Evolutionary conservation across 2,329 filamentous ascomycete genomes (phyloP).

Genomic region (Eutypella sp.): DNA sequence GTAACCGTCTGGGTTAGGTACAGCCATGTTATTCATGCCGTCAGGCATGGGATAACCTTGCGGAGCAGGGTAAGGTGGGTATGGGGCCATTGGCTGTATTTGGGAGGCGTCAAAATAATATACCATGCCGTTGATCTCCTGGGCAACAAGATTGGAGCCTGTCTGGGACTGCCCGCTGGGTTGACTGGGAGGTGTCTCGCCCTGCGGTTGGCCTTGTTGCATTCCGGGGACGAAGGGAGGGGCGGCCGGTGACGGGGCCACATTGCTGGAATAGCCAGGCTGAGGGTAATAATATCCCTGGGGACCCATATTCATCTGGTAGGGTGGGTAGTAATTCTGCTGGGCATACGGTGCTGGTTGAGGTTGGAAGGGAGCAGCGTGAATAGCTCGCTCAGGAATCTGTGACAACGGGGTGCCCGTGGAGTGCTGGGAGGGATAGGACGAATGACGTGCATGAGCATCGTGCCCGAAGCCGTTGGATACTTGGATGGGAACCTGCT

Average conservation of each 20-base stretch:
- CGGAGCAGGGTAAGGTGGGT: constrained; percentile 42
- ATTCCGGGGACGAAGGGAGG: constrained; percentile 54
- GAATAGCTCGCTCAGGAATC: constrained; percentile 87
- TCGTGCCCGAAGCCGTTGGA: constrained; percentile 52
- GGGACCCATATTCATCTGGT: constrained; percentile 53
- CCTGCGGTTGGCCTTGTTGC: constrained; percentile 34
- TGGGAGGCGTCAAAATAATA: constrained; percentile 89
- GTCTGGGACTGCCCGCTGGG: constrained; percentile 44
- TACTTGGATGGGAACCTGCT: constrained; percentile 80
- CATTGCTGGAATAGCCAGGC: constrained; percentile 31
- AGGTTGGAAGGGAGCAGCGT: constrained; percentile 85
- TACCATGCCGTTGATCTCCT: constrained; percentile 93
- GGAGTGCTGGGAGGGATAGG: constrained; percentile 65
- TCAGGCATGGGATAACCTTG: constrained; percentile 46
- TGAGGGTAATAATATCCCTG: constrained; percentile 66
- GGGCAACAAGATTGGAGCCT: constrained; percentile 60
- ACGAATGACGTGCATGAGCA: constrained; percentile 61
- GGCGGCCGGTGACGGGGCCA: constrained; percentile 34
- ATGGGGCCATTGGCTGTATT: constrained; percentile 49
- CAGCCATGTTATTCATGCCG: constrained; percentile 78
- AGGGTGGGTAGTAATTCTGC: constrained; percentile 55
- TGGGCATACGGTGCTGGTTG: constrained; percentile 52
- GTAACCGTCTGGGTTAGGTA: constrained; percentile 61
- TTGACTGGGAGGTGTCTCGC: constrained; percentile 31
- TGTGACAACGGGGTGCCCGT: constrained; percentile 81